A percentile compares a stretch with the other conserved stretches of the same genome.
Evolutionary conservation across 1,284 basidiomycete species (phyloP).

Genomic region (Rhizopogon parksii): DNA sequence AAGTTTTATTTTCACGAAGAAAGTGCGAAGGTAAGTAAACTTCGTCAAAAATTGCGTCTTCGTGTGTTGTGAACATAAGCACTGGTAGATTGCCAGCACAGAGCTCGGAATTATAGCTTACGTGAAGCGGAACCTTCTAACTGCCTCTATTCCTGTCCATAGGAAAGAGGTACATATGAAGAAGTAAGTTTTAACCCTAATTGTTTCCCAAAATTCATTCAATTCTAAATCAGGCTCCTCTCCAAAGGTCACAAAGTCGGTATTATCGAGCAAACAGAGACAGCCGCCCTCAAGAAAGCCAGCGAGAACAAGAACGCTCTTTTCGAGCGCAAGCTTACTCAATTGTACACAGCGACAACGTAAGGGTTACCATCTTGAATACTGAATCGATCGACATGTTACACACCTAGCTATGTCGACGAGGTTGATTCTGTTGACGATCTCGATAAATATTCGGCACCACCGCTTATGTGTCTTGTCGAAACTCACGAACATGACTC

Average conservation of each 20-base stretch:
- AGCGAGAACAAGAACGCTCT: conserved; percentile 77
- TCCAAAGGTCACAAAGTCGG: conserved; percentile 87
- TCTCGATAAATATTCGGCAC: conserved; percentile 45
- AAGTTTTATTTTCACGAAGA: conserved; percentile 87
- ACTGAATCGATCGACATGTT: not conserved
- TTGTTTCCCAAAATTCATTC: conserved; percentile 3
- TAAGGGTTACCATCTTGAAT: conserved; percentile 35
- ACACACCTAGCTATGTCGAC: conserved; percentile 58
- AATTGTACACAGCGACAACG: conserved; percentile 87
- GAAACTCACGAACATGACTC: conserved; percentile 50
- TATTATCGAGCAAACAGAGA: conserved; percentile 89
- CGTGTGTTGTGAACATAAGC: conserved; percentile 9
- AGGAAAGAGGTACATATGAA: conserved; percentile 82
- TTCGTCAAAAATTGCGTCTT: not conserved
- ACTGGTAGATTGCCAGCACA: conserved; percentile 60
- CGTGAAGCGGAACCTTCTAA: conserved; percentile 71
- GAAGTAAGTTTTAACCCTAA: conserved; percentile 46
- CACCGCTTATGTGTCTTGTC: conserved; percentile 65
- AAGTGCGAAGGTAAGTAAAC: conserved; percentile 57
- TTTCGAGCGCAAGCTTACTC: conserved; percentile 77
- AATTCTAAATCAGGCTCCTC: conserved; percentile 52
- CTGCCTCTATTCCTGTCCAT: conserved; percentile 79
- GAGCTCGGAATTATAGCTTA: conserved; percentile 82
- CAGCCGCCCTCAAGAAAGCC: conserved; percentile 90
- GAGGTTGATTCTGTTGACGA: conserved; percentile 65